These are phyloP conservation scores for Stachybotrys chlorohalonatus DNA, from an alignment of 2,329 filamentous ascomycete genomes.

Conservation along the genomic window DNA sequence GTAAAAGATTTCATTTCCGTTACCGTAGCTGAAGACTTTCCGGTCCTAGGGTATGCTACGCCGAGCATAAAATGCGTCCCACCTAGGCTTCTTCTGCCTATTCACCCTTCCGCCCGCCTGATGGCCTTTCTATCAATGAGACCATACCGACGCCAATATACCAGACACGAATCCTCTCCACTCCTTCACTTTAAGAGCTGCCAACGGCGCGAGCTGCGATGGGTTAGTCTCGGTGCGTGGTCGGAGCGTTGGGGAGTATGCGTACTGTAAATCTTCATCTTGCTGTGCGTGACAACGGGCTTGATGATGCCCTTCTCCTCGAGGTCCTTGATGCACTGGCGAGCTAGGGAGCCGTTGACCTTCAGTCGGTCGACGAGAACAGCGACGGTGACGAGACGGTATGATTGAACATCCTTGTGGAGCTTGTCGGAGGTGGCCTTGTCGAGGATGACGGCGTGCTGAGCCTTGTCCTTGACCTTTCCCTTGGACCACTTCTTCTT, in stretches of 20 bases:
- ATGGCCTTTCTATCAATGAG: constrained; percentile 24
- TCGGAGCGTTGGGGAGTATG: constrained; percentile 3
- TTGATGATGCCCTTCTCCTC: constrained; percentile 99
- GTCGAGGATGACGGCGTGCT: constrained; percentile 98
- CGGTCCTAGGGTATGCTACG: constrained; percentile 26
- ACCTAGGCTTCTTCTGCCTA: constrained; percentile 24
- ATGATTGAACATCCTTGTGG: constrained; percentile 99
- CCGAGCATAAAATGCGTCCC: constrained; percentile 31
- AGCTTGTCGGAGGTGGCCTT: constrained; percentile 97
- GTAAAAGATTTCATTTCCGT: constrained; percentile 27
- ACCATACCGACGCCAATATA: constrained; percentile 28
- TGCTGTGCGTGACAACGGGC: constrained; percentile 93
- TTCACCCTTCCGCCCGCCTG: constrained; percentile 20
- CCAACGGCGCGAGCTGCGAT: constrained; percentile 50
- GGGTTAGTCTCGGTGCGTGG: constrained; percentile 17
- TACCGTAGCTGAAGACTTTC: constrained; percentile 28
- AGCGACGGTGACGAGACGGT: constrained; percentile 97
- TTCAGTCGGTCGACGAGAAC: constrained; percentile 99
- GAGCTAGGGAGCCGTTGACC: constrained; percentile 97
- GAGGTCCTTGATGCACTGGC: constrained; percentile 80
- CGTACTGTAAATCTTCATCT: constrained; percentile 95
- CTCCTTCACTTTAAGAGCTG: constrained; percentile 32
- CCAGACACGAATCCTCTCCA: constrained; percentile 22
- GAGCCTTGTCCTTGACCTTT: constrained; percentile 99
- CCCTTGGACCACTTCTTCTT: constrained; percentile 44